phyloP scores from a whole-genome alignment of 2,329 filamentous ascomycete species.

The Nakataea oryzae region DNA sequence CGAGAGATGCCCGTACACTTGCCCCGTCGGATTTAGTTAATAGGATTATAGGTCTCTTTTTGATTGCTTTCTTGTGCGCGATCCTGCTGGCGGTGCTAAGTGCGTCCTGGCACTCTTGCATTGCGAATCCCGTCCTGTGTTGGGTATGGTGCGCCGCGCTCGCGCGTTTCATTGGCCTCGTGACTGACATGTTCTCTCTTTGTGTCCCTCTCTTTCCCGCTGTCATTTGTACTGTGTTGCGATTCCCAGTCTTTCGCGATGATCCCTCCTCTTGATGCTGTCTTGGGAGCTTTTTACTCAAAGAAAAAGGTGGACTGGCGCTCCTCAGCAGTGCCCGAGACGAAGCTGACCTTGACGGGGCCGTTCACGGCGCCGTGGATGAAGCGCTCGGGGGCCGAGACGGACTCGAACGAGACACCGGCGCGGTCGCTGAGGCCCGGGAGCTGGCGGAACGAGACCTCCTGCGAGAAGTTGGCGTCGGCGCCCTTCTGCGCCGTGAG shows the following conservation, averaged over 20 bases:
- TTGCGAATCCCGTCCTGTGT: neutral
- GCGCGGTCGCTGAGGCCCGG: constrained; percentile 18
- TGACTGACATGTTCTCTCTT: neutral
- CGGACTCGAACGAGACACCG: constrained; percentile 12
- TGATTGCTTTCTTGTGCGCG: neutral
- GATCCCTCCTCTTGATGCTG: neutral
- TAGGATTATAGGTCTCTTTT: neutral
- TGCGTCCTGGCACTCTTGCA: neutral
- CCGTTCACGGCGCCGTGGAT: neutral
- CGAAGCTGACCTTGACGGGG: neutral
- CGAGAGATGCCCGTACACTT: neutral
- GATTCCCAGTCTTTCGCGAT: neutral
- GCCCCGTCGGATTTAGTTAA: neutral
- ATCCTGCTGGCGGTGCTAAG: neutral
- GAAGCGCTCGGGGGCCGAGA: neutral
- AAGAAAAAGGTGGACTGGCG: neutral
- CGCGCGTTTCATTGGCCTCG: neutral
- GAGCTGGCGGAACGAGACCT: constrained; percentile 10
- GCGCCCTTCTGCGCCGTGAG: neutral
- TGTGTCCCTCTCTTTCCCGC: too few species aligned
- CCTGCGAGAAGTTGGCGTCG: constrained; percentile 4
- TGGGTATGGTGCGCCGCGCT: neutral
- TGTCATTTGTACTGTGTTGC: neutral
- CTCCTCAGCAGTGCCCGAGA: neutral
- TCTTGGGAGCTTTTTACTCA: neutral